Conservation (phyloP, 2,329 filamentous ascomycete genomes). For the Coleophoma eucalyptorum region DNA sequence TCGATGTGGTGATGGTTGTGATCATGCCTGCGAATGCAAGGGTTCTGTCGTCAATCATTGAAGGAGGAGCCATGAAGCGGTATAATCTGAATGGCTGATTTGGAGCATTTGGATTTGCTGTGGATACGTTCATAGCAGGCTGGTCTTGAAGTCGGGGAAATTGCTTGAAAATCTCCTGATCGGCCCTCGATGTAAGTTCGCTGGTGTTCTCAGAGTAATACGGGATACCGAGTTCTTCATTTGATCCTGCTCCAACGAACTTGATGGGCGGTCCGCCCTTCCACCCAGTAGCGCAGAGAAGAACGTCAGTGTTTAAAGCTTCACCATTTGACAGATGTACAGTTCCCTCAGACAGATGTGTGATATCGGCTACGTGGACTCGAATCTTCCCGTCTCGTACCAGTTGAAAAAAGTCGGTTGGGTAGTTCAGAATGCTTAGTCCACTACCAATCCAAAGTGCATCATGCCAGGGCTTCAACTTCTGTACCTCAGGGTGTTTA, state of each 20-base stretch:
- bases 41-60: constrained; percentile 34
- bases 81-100: constrained; percentile 36
- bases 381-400: constrained; percentile 47
- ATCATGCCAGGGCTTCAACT: constrained; percentile 48
- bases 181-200: constrained; percentile 37
- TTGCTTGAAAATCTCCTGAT: constrained; percentile 46
- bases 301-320: constrained; percentile 41
- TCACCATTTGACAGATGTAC: constrained; percentile 49
- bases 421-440: constrained; percentile 58
- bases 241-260: constrained; percentile 45
- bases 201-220: constrained; percentile 20
- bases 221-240: constrained; percentile 41
- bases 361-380: constrained; percentile 50
- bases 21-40: constrained; percentile 42
- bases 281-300: constrained; percentile 59
- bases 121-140: constrained; percentile 41
- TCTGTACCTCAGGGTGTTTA: constrained; percentile 45
- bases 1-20: constrained; percentile 38
- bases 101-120: constrained; percentile 2
- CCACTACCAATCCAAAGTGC: constrained; percentile 50
- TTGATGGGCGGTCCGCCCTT: constrained; percentile 46
- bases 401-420: constrained; percentile 52
- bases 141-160: constrained; percentile 51
- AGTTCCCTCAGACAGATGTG: constrained; percentile 35
- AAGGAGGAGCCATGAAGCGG: constrained; percentile 42